Evolutionary conservation across 768 basidiomycete species (phyloP).

Genomic region (Ephemerocybe angulata): DNA sequence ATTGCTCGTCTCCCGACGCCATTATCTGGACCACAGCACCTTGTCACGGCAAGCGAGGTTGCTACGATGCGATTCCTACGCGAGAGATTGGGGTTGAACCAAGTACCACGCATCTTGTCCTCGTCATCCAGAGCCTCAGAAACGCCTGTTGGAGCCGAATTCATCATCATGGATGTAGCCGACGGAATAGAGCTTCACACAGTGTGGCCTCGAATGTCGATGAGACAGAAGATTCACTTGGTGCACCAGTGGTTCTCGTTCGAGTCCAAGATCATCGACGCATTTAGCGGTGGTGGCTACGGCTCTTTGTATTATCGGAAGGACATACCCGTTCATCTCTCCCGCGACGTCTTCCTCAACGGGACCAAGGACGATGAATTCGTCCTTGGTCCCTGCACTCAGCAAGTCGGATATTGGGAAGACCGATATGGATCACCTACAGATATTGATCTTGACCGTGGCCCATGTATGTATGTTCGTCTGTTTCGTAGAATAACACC

Average conservation of each 20-base stretch:
- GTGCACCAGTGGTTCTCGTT: constrained; percentile 4
- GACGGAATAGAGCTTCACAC: constrained; percentile 9
- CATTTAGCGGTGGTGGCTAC: constrained; percentile 5
- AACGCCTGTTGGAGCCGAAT: constrained; percentile 12
- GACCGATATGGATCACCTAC: background rate
- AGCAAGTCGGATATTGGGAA: constrained; percentile 4
- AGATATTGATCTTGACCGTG: constrained; percentile 9
- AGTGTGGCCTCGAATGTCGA: constrained; percentile 7
- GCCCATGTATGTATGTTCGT: constrained; percentile 11
- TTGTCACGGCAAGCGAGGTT: constrained; percentile 16
- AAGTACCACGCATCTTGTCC: constrained; percentile 11
- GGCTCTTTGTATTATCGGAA: constrained; percentile 12
- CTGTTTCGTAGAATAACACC: background rate
- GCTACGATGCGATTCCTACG: constrained; percentile 13
- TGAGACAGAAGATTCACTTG: constrained; percentile 4
- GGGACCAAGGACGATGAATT: background rate
- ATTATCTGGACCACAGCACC: constrained; percentile 10
- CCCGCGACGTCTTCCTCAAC: background rate
- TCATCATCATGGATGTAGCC: constrained; percentile 12
- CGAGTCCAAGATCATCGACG: constrained; percentile 4
- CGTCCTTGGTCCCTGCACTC: constrained; percentile 6
- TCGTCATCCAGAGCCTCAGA: constrained; percentile 5
- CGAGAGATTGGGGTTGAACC: constrained; percentile 4
- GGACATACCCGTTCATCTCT: constrained; percentile 5
- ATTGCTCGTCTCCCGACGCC: constrained; percentile 15